Base-by-base conservation (phyloP, 1,139 yeast species). In the Oligophagozyma castellii region DNA sequence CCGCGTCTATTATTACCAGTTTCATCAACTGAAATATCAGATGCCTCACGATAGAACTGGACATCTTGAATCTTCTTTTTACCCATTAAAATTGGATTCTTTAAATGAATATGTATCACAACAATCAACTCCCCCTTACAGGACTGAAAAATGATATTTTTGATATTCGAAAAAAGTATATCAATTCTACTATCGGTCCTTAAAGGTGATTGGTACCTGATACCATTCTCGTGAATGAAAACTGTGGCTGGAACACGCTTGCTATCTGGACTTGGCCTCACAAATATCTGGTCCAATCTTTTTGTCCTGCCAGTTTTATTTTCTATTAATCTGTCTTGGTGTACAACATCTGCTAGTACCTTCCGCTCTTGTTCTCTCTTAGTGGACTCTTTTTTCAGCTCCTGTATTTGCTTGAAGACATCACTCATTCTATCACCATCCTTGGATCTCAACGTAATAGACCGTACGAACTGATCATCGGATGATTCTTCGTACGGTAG, bases 21-120 rank as follows among this genome's bases (percentile, higher is more conserved):
- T 58, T 89, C 99, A 57, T 89, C 99, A 47, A 83, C 84, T 3
- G 94, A 78, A 67, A 86, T 79, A 53, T 89, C 99, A 29, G 93
- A 74, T 10, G 96, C 96, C 56, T 89, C 99, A 42, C 96, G 69
- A 59, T 86, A 89, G 52, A 89, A 84, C 58, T 92, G 98, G 24
- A 89, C 81, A 50, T 89, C 98, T 56, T 76, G 78, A 0, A 95
- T 84, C 60, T 92, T 89, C 59, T 81, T 78, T 61, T 92, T 89
- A 39, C 96, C 98, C 52, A 89, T 79, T 73, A 89, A 77, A 35
- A 92, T 76, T 13, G 98, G 98, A 30, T 74, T 76, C 55, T 83
- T 84, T 54, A 89, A 67, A 56, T 86, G 94, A 50, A 89, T 77
- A 56, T 89, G 99, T 40, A 89, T 81, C 23, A 89, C 63, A 28